Evolutionary conservation across 2,329 filamentous ascomycete genomes (phyloP).

Genomic region (Sporothrix schenckii): DNA sequence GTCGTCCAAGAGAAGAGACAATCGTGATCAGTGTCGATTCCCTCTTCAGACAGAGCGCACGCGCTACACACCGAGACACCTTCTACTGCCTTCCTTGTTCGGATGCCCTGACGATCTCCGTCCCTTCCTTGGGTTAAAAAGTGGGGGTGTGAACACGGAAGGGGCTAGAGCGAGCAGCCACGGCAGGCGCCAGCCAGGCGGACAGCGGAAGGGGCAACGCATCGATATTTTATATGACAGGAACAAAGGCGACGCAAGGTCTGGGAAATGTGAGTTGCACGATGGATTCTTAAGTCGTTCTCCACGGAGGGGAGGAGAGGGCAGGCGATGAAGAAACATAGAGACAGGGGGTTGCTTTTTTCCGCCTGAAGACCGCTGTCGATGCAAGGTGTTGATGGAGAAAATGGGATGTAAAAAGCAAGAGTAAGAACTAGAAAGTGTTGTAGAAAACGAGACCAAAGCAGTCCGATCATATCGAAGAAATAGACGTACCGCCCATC

Average conservation of each 20-base stretch:
- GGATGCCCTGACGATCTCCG: conserved; percentile 26
- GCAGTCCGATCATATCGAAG: background rate
- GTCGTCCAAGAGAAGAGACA: background rate
- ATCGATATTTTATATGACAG: conserved; percentile 11
- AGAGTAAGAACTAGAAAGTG: background rate
- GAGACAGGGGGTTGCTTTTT: background rate
- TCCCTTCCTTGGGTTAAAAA: conserved; percentile 21
- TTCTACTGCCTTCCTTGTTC: no score
- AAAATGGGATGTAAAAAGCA: background rate
- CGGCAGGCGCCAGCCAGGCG: background rate
- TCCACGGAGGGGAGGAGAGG: background rate
- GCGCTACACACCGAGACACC: background rate
- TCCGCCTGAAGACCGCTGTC: background rate
- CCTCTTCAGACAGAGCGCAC: background rate
- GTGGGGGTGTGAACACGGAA: background rate
- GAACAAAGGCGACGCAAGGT: conserved; percentile 21
- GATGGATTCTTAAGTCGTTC: conserved; percentile 5
- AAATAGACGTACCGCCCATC: no score
- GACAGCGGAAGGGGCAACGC: background rate
- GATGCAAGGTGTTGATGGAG: conserved; percentile 16
- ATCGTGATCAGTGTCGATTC: background rate
- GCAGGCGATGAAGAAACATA: conserved; percentile 13
- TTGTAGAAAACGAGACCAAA: background rate
- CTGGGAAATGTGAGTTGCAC: conserved; percentile 11
- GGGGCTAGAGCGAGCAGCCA: background rate